phyloP scores from a whole-genome alignment of 129 eudicot genomes.

The Dittrichia graveolens region DNA sequence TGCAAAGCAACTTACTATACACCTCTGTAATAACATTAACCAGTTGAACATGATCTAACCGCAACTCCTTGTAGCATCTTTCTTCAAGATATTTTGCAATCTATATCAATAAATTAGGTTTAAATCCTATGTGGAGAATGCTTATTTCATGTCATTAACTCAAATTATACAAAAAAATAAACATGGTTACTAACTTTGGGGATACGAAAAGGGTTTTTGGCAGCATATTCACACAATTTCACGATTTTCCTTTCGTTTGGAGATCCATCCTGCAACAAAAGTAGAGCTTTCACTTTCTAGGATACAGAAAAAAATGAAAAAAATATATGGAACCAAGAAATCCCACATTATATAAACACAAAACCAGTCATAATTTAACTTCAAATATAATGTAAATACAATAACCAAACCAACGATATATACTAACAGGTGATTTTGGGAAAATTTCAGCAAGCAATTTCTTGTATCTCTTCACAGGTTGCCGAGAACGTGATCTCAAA shows the following conservation, averaged over 20 bases:
- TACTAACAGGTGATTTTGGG: conserved; percentile 90
- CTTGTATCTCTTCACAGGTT: conserved; percentile 95
- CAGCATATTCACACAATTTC: conserved; percentile 95
- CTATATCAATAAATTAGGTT: conserved; percentile 35
- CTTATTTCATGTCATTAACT: conserved; percentile 4
- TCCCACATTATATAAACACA: too few relatives aligned
- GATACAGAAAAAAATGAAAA: background rate
- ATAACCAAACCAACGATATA: background rate
- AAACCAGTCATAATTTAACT: background rate
- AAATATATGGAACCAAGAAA: too few relatives aligned
- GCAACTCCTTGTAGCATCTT: conserved; percentile 87
- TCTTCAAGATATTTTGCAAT: conserved; percentile 94
- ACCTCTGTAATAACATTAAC: conserved; percentile 62
- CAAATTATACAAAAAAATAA: conserved; percentile 8
- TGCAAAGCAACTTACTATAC: conserved; percentile 74
- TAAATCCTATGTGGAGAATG: background rate
- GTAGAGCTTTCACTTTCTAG: conserved; percentile 5
- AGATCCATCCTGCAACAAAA: conserved; percentile 64
- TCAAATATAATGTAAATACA: background rate
- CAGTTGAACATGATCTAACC: conserved; percentile 59
- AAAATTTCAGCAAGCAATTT: conserved; percentile 81
- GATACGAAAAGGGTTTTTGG: conserved; percentile 87
- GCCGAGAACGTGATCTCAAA: conserved; percentile 85
- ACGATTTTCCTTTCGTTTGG: conserved; percentile 73
- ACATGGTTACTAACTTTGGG: conserved; percentile 60